Conservation (phyloP, 2,329 filamentous ascomycete genomes). For the Lanzia echinophila region DNA sequence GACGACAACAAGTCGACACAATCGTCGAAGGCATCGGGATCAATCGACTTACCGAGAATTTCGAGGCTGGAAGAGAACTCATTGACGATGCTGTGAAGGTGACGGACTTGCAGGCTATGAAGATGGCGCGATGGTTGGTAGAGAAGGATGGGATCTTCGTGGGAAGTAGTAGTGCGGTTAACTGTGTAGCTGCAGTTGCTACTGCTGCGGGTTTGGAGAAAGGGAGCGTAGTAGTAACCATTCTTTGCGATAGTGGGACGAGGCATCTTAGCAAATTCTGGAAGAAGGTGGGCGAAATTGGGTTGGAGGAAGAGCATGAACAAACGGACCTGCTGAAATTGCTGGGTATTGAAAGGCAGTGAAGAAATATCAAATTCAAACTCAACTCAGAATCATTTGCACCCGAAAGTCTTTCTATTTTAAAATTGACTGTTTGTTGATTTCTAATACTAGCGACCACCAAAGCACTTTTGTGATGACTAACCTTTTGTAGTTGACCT, state of each 20-base stretch:
- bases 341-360: constrained; percentile 37
- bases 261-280: constrained; percentile 82
- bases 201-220: constrained; percentile 59
- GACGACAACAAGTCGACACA: constrained; percentile 86
- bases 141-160: constrained; percentile 93
- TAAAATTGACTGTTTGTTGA: no score
- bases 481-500: no score
- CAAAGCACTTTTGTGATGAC: no score
- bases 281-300: constrained; percentile 63
- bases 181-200: constrained; percentile 75
- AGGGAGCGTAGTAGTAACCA: constrained; percentile 61
- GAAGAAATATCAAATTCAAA: neutral
- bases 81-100: constrained; percentile 88
- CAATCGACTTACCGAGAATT: constrained; percentile 89
- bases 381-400: no score
- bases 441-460: no score
- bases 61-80: constrained; percentile 77
- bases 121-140: constrained; percentile 94
- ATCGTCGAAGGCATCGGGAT: constrained; percentile 96
- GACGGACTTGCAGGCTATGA: constrained; percentile 78
- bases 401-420: no score
- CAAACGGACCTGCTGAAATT: constrained; percentile 43
- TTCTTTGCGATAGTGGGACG: constrained; percentile 80
- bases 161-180: constrained; percentile 93
- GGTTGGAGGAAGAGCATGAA: constrained; percentile 53